Base-by-base conservation (phyloP, 1,139 yeast species). In the Blastobotrys serpentis region DNA sequence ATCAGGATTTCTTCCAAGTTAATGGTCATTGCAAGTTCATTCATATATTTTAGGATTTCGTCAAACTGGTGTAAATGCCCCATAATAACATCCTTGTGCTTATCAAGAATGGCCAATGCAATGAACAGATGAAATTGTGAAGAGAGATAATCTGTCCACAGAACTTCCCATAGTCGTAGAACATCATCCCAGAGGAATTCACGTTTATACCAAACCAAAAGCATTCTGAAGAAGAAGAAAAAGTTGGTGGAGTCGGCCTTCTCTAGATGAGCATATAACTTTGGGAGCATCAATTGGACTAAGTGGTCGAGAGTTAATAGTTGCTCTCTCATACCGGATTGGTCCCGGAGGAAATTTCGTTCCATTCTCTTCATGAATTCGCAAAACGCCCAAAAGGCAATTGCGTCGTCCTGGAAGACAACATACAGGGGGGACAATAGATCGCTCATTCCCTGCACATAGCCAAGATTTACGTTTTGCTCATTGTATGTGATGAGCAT, bases 371-470 rank as follows among this genome's bases (percentile, higher is more conserved):
- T 89, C 98, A 94, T 92, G 58, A 88, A 87, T 43, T 82, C 79
- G 16, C 81, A 75, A 70, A 92, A 92, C 14, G 92, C 84, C 95
- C 96, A 89, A 65, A 92, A 92, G 2, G 95, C 75, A 26, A 88
- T 62, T 0, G 83, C 73, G 58, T 90, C 97, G 64, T 90, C 95
- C 60, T 82, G 81, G 39, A 87, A 70, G 5, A 81, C 77, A 39
- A 82, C 86, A 63, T 89, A 94, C 4, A 92, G 68, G 0, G 98
- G 98, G 0, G 96, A 84, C 36, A 94, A 72, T 48, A 92, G 71
- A 65, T 92, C 99, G 6, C 95, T 83, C 99, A 92, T 92, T 1
- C 99, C 99, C 69, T 92, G 99, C 18, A 92, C 96, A 62, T 92
- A 92, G 0, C 98, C 98, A 58, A 94, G 70, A 56, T 88, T 84